Evolutionary conservation across 345 rosid species (phyloP), one percentile per base, ranked within the genome.

Genomic region (Citrus australasica): DNA sequence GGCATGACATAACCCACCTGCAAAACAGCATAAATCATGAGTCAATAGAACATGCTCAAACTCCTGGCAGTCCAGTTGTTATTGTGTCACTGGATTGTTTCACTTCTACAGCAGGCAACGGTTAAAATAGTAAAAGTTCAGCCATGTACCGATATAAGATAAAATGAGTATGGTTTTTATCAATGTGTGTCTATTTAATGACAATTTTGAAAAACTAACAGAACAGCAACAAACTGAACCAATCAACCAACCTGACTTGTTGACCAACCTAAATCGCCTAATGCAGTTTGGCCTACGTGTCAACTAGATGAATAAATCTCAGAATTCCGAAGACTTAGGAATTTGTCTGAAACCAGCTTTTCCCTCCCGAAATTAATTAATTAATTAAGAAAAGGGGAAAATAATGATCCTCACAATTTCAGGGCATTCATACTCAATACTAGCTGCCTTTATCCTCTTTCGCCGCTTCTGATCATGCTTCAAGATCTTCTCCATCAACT

Each of bases 401-500:
- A 76, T 67, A 66, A 61, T 27, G 51, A 27, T 72, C 78, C 99
- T 91, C 90, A 96, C 98, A 66, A 96, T 88, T 82, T 87, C 91
- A 0, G 99, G 97, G 89, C 94, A 94, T 65, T 88, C 94, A 69
- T 92, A 95, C 37, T 91, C 95, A 73, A 96, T 85, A 67, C 97
- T 95, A 64, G 95, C 97, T 10, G 89, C 93, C 72, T 86, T 88
- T 79, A 96, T 92, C 82, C 66, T 92, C 87, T 86, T 90, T 58
- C 83, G 82, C 76, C 94, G 86, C 78, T 83, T 94, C 83, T 84
- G 79, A 80, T 88, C 95, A 38, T 83, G 82, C 85, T 92, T 89
- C 68, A 90, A 58, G 69, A 96, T 91, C 84, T 85, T 90, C 59
- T 84, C 85, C 55, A 94, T 85, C 89, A 90, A 48, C 79, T 94